phyloP scores from a whole-genome alignment of 345 rosid species.

The Arabis hirsuta region DNA sequence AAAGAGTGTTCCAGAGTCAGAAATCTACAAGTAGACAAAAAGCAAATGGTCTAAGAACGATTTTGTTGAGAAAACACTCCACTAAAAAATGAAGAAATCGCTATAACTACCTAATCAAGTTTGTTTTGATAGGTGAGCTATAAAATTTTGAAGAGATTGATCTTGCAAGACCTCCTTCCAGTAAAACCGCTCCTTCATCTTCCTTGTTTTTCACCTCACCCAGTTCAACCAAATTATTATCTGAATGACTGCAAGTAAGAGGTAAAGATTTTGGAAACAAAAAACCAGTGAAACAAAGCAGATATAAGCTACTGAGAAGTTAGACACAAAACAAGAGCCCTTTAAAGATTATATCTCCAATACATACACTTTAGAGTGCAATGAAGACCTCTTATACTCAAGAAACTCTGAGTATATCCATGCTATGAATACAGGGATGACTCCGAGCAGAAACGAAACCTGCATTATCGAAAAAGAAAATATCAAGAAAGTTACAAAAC shows the following conservation, averaged over 20 bases:
- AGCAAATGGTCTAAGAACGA: slow-evolving; percentile 21
- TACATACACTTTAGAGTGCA: slow-evolving; percentile 80
- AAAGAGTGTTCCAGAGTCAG: slow-evolving; percentile 86
- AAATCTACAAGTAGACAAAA: slow-evolving; percentile 55
- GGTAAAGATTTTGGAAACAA: background rate
- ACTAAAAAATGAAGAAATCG: background rate
- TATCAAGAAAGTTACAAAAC: too few species aligned
- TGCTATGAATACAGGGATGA: slow-evolving; percentile 76
- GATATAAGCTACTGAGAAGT: too few species aligned
- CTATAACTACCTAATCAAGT: slow-evolving; percentile 65
- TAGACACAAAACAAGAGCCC: too few species aligned
- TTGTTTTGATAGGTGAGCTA: slow-evolving; percentile 62
- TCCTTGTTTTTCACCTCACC: slow-evolving; percentile 68
- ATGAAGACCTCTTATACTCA: slow-evolving; percentile 63
- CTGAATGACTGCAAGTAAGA: slow-evolving; percentile 78
- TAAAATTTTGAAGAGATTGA: slow-evolving; percentile 69
- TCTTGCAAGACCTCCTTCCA: slow-evolving; percentile 89
- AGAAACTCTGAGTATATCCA: slow-evolving; percentile 89
- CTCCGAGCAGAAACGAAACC: slow-evolving; percentile 89
- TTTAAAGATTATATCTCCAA: background rate
- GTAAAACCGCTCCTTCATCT: slow-evolving; percentile 79
- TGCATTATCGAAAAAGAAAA: slow-evolving; percentile 39
- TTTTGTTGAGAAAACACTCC: background rate
- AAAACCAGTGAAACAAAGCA: background rate
- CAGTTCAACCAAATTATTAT: slow-evolving; percentile 79